Conservation (phyloP, 306 rosid genomes). For the Cucumis hystrix region DNA sequence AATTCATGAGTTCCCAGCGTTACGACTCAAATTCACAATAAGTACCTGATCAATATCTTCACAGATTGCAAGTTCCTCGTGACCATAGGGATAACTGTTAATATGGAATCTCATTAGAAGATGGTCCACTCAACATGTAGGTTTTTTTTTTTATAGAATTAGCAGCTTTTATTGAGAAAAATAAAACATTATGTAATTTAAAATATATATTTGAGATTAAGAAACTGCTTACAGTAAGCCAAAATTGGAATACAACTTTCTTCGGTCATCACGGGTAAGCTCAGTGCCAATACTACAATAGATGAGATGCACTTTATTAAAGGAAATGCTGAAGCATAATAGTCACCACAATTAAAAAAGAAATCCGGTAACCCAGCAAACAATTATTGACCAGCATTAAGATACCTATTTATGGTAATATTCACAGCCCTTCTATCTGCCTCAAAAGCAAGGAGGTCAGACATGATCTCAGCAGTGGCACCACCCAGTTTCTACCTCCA, state of each 20-base stretch:
- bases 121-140: not conserved
- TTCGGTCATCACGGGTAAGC: slow-evolving; percentile 94
- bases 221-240: slow-evolving; percentile 75
- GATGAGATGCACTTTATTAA: slow-evolving; percentile 6
- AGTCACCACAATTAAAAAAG: not conserved
- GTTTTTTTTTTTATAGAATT: no score
- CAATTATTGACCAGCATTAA: not conserved
- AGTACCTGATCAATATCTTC: slow-evolving; percentile 96
- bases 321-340: not conserved
- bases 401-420: slow-evolving; percentile 82
- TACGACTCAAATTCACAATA: slow-evolving; percentile 1
- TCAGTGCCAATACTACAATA: slow-evolving; percentile 85
- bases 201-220: not conserved
- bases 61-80: slow-evolving; percentile 86
- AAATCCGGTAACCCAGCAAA: not conserved
- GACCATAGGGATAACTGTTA: slow-evolving; percentile 83
- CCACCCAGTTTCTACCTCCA: slow-evolving; percentile 83
- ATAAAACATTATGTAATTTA: not conserved
- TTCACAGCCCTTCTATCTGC: slow-evolving; percentile 99
- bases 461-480: slow-evolving; percentile 95
- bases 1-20: not conserved
- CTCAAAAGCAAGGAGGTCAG: slow-evolving; percentile 93
- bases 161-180: no score
- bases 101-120: slow-evolving; percentile 12
- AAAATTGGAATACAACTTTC: slow-evolving; percentile 79